These are phyloP conservation scores for Clavispora carvajalis DNA, from an alignment of 805 yeast species.

Conservation along the genomic window DNA sequence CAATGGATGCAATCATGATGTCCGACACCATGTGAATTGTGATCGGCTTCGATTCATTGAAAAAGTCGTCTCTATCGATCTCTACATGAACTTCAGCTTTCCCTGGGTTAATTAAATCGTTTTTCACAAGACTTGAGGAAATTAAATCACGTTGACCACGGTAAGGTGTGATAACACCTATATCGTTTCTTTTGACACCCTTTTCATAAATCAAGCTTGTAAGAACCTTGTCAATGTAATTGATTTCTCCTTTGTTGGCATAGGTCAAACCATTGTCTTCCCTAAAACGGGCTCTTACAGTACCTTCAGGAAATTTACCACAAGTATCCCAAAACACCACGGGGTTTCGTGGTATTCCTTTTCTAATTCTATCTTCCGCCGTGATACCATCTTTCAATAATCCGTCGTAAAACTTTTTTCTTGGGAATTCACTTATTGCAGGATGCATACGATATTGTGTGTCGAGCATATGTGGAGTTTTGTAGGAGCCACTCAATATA, in stretches of 20 bases:
- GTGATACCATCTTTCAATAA: slow-evolving; percentile 55
- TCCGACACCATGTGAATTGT: slow-evolving; percentile 45
- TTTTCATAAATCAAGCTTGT: slow-evolving; percentile 51
- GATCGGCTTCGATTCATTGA: slow-evolving; percentile 39
- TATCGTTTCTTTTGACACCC: slow-evolving; percentile 42
- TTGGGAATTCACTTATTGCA: slow-evolving; percentile 53
- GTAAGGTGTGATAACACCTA: slow-evolving; percentile 72
- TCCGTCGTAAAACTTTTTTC: slow-evolving; percentile 46
- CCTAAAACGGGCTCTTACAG: slow-evolving; percentile 43
- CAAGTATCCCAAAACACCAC: slow-evolving; percentile 56
- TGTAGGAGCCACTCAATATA: slow-evolving; percentile 54
- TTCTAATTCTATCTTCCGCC: slow-evolving; percentile 42
- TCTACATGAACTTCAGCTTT: slow-evolving; percentile 43
- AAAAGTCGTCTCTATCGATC: slow-evolving; percentile 57
- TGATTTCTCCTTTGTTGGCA: slow-evolving; percentile 50
- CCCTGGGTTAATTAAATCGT: slow-evolving; percentile 52
- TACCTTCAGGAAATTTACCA: slow-evolving; percentile 43
- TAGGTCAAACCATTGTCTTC: slow-evolving; percentile 55
- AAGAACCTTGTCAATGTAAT: slow-evolving; percentile 42
- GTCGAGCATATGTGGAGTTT: slow-evolving; percentile 61
- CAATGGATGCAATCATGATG: slow-evolving; percentile 42
- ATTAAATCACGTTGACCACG: slow-evolving; percentile 67
- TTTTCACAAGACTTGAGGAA: slow-evolving; percentile 44
- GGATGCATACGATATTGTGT: slow-evolving; percentile 71
- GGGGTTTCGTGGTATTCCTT: slow-evolving; percentile 45